Conservation (phyloP, 495 filamentous ascomycete genomes). For the Entonaema liquescens region DNA sequence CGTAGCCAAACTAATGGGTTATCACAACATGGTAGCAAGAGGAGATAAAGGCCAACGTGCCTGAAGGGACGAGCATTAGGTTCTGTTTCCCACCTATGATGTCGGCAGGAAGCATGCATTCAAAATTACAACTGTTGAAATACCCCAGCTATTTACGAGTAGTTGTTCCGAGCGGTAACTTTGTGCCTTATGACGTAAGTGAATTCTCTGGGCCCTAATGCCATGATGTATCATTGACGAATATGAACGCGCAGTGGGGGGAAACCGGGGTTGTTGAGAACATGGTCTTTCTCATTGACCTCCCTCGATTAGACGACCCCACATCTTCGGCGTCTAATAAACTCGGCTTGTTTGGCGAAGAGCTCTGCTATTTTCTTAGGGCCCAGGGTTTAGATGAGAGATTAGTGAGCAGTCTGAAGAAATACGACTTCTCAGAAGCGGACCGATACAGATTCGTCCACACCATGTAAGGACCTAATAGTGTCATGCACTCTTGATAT, state of each 20-base stretch:
- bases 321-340: constrained; percentile 42
- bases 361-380: constrained; percentile 74
- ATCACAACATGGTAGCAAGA: constrained; percentile 50
- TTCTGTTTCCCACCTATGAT: constrained; percentile 82
- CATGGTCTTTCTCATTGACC: constrained; percentile 84
- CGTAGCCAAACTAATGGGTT: constrained; percentile 5
- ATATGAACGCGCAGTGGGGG: constrained; percentile 66
- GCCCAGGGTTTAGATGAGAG: constrained; percentile 71
- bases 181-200: constrained; percentile 70
- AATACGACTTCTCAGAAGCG: constrained; percentile 81
- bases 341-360: constrained; percentile 70
- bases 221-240: not conserved
- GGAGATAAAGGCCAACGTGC: constrained; percentile 60
- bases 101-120: constrained; percentile 73
- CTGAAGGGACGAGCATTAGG: constrained; percentile 52
- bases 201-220: not conserved
- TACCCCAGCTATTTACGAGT: constrained; percentile 73
- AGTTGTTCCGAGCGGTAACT: constrained; percentile 82
- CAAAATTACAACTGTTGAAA: constrained; percentile 85
- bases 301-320: constrained; percentile 65
- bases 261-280: constrained; percentile 85
- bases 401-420: constrained; percentile 65
- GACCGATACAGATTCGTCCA: constrained; percentile 79
- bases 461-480: constrained; percentile 62
- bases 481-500: not conserved